Base-by-base conservation (phyloP, 306 rosid species). In the Gastrolobium bilobum region DNA sequence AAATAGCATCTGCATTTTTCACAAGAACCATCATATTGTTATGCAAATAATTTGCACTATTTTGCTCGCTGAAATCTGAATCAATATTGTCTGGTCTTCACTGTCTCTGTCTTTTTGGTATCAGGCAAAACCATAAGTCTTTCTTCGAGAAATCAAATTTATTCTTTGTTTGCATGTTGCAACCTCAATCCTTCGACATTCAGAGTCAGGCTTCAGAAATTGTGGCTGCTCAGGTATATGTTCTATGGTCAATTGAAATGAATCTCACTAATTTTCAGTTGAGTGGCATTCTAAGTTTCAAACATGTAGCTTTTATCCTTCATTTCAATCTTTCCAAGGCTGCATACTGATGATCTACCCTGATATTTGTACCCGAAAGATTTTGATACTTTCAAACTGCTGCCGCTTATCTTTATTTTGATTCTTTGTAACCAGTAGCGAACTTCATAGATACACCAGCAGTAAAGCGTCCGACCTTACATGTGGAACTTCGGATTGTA, bases 71-170 rank as follows among this genome's bases (percentile, higher is more conserved):
- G 31, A 61, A 58, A 20, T 51, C 64, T 58, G 5, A 42, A 52
- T 79, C 57, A 15, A 35, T 54, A 50, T 44, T 31, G 40, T 11
- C 15, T 75, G n/a, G 64, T 52, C 39, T 63, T 52, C 47, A 30
- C 54, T 2, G 42, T 68, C 39, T 50, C 48, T 83, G 34, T 81
- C 59, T 72, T 78, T 73, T 51, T 78, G 71, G 57, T 73, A 74
- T 75, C 90, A 94, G 98, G 93, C 88, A 94, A 83, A 90, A 94
- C 85, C 98, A 94, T 54, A 59, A 76, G 68, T 80, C 97, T 13
- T 90, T 84, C 88, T 94, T 86, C 63, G 79, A 10, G 44, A 94
- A 92, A 74, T 90, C 98, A 8, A 93, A 90, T 77, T 48, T 94
- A 76, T 84, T 92, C 71, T 87, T 92, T 13, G 87, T 94, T 58